Evolutionary conservation across 1,284 basidiomycete genomes (phyloP).

Genomic region (Fomitopsis palustris): DNA sequence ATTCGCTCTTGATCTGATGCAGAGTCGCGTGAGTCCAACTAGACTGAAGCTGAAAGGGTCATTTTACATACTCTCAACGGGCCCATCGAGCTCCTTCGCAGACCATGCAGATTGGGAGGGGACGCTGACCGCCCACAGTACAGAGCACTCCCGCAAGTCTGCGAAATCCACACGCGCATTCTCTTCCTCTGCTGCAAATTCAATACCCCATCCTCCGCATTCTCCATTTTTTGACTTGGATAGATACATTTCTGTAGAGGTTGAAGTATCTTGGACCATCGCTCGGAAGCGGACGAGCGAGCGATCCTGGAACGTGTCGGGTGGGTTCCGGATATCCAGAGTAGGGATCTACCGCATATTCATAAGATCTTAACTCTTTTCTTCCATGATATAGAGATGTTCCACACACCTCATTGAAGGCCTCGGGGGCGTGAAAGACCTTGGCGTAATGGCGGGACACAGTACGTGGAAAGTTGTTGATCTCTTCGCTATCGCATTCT

Average conservation of each 20-base stretch:
- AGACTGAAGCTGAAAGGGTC: background rate
- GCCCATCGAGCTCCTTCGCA: slow-evolving; percentile 33
- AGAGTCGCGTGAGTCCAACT: background rate
- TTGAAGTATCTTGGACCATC: slow-evolving; percentile 80
- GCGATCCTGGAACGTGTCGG: slow-evolving; percentile 41
- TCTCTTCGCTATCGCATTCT: slow-evolving; percentile 10
- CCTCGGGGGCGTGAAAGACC: slow-evolving; percentile 39
- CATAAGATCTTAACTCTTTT: background rate
- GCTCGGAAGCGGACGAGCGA: slow-evolving; percentile 65
- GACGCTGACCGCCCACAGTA: slow-evolving; percentile 68
- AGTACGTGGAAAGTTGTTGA: slow-evolving; percentile 39
- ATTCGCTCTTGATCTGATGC: slow-evolving; percentile 4
- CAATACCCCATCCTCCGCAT: slow-evolving; percentile 71
- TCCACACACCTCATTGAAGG: slow-evolving; percentile 40
- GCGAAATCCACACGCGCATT: slow-evolving; percentile 37
- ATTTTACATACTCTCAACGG: slow-evolving; percentile 3
- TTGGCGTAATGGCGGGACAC: slow-evolving; percentile 49
- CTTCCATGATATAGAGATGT: background rate
- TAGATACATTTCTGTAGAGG: slow-evolving; percentile 68
- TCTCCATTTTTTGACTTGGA: slow-evolving; percentile 37
- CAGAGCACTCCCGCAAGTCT: slow-evolving; percentile 55
- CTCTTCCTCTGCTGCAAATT: slow-evolving; percentile 27
- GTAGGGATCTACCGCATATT: slow-evolving; percentile 44
- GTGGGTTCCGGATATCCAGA: slow-evolving; percentile 44
- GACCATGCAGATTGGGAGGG: slow-evolving; percentile 61